phyloP scores from a whole-genome alignment of 1,284 basidiomycete genomes.

The Cryptococcus wingfieldii region DNA sequence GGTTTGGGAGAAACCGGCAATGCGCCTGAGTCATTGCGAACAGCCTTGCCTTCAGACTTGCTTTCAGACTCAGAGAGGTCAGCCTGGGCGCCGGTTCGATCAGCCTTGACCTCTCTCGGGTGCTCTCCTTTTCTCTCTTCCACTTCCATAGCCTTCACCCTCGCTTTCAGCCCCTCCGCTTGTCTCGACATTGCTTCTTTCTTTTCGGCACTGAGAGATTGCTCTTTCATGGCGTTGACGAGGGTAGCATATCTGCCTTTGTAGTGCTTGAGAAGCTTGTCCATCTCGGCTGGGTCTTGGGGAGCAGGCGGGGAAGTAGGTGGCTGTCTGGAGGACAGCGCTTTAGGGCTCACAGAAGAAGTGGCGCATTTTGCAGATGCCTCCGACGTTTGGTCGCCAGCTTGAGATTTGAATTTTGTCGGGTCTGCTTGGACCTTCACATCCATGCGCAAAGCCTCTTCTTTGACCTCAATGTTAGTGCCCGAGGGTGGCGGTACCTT shows the following conservation, averaged over 20 bases:
- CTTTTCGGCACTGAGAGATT: background rate
- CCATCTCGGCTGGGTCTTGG: background rate
- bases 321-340: no score
- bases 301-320: no score
- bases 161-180: background rate
- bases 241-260: background rate
- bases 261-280: background rate
- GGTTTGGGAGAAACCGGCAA: background rate
- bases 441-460: background rate
- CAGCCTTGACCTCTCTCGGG: background rate
- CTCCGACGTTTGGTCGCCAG: background rate
- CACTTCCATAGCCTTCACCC: no score
- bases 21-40: background rate
- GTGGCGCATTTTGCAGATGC: no score
- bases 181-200: background rate
- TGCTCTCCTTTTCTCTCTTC: background rate
- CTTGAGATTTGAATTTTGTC: background rate
- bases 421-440: background rate
- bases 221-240: background rate
- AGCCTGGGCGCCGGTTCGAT: background rate
- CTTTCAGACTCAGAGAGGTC: background rate
- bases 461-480: background rate
- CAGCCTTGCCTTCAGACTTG: background rate
- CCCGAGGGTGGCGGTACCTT: background rate
- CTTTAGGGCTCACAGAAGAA: no score